phyloP scores from a whole-genome alignment of 1,284 basidiomycete genomes.

The Ceratobasidium papillatum region DNA sequence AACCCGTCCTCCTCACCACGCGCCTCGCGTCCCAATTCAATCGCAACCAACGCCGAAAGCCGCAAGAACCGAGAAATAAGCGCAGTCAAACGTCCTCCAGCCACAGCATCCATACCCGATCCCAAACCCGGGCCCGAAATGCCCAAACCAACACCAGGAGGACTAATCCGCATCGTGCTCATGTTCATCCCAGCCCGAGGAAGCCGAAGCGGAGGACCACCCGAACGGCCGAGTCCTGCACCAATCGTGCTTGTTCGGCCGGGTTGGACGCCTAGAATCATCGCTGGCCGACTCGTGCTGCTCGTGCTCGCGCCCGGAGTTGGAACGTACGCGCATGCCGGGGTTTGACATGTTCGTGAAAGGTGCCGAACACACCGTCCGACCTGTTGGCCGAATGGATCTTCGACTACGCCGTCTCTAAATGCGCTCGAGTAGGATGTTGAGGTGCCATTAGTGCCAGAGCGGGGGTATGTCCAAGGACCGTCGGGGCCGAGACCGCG shows the following conservation, averaged over 20 bases:
- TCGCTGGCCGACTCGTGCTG: conserved; percentile 19
- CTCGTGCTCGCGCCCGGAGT: conserved; percentile 1
- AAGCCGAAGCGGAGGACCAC: conserved; percentile 26
- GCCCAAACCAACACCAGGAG: conserved; percentile 14
- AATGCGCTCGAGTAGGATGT: neutral
- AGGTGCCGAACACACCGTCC: conserved; percentile 24
- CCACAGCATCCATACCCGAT: conserved; percentile 6
- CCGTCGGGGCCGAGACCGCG: conserved; percentile 45
- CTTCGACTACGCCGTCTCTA: conserved; percentile 23
- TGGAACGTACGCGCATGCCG: conserved; percentile 23
- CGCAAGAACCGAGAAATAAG: conserved; percentile 76
- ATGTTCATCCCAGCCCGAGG: conserved; percentile 9
- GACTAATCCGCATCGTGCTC: conserved; percentile 1
- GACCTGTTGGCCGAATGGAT: conserved; percentile 14
- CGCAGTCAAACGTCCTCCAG: conserved; percentile 54
- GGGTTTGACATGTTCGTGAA: conserved; percentile 20
- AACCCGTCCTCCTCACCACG: conserved; percentile 49
- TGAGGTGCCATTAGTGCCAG: neutral
- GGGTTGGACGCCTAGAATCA: conserved; percentile 27
- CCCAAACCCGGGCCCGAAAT: conserved; percentile 13
- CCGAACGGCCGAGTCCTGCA: conserved; percentile 19
- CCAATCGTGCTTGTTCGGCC: conserved; percentile 33
- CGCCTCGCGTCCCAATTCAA: conserved; percentile 71
- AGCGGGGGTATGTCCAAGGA: conserved; percentile 45
- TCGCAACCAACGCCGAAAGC: conserved; percentile 75